Base-by-base conservation (phyloP, 129 eudicot species). In the Gnaphalium uliginosum region DNA sequence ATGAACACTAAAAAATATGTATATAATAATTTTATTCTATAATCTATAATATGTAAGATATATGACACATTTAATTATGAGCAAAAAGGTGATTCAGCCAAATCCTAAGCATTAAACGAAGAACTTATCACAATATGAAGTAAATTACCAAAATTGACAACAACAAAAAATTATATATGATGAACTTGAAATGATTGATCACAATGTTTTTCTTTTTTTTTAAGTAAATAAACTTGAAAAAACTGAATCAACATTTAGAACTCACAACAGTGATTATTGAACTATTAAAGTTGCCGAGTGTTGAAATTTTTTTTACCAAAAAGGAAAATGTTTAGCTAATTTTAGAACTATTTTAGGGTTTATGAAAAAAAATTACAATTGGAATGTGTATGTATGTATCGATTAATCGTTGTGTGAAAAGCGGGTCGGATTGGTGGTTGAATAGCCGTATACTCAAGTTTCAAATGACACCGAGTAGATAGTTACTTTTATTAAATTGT, bases 401-500 rank as follows among this genome's bases (percentile, higher is more conserved):
- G 32, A 29, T 29, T 29, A 29, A n/a, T 5, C 57, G 11, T 17
- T 18, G 37, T 33, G 30, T 21, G 35, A 19, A n/a, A 66, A 66
- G 22, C 54, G 71, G 71, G 54, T 66, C 54, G 54, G 71, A 54
- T 66, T n/a, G 53, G 8, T 35, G 8, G 39, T 35, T 35, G 39
- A 4, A 35, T 35, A 35, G 39, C 39, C 1, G 39, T 3, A 35
- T 35, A 7, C 37, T 26, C 29, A 26, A 29, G 32, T 3, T 29
- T 29, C 3, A 29, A 29, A 29, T 29, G 32, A 29, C 32, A 29
- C 32, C 4, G 32, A 29, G 32, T 29, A 3, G 0, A 29, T 29
- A 29, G 4, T 29, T 1, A n/a, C n/a, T n/a, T n/a, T 4, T 29
- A 29, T 29, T 29, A 29, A 29, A 29, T 29, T 29, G 32, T 29